Evolutionary conservation across 2,329 filamentous ascomycete species (phyloP), one percentile per base, ranked within the genome.

Genomic region (Cadophora malorum): DNA sequence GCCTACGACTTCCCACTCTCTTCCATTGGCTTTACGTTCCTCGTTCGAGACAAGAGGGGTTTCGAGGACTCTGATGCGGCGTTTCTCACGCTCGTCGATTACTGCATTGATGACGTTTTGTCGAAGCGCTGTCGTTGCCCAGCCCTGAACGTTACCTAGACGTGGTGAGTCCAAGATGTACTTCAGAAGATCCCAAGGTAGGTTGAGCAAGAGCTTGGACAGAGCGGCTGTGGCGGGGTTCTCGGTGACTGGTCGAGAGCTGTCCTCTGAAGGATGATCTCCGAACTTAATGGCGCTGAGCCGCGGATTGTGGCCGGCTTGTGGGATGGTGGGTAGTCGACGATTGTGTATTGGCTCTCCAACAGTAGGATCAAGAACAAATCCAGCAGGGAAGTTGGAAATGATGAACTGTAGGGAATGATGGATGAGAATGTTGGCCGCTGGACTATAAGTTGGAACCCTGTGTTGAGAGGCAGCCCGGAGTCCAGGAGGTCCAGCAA

Each of bases 211-310:
- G 25, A 92, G 81, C 33, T 86, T 88, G 0, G 91, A 93, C 5
- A 94, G 79, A 0, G 85, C 78, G 35, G 83, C 70, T 21, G 76
- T 74, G 58, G 77, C 75, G 23, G 77, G 74, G 41, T 78, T 76
- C 25, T 75, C 74, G 16, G 73, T 72, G 12, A 73, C 68, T 10
- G 70, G 63, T 67, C 70, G 80, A 61, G 73, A 73, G 35, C 76
- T 73, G 12, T 82, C 79, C 41, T 83, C 79, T 31, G 80, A 80
- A n/a, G 73, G 66, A 62, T 77, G 74, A 71, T 92, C 90, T n/a
- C 91, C 91, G 74, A 93, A 93, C 69, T 88, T 87, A 63, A 93
- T 92, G 69, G 83, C 85, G 69, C 84, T 86, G 12, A 91, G 80
- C 31, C 88, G 85, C 49, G 84, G 83, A 62, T 87, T 81, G 63